Conservation (phyloP, 257 asterid genomes). For the Echites panduratus region DNA sequence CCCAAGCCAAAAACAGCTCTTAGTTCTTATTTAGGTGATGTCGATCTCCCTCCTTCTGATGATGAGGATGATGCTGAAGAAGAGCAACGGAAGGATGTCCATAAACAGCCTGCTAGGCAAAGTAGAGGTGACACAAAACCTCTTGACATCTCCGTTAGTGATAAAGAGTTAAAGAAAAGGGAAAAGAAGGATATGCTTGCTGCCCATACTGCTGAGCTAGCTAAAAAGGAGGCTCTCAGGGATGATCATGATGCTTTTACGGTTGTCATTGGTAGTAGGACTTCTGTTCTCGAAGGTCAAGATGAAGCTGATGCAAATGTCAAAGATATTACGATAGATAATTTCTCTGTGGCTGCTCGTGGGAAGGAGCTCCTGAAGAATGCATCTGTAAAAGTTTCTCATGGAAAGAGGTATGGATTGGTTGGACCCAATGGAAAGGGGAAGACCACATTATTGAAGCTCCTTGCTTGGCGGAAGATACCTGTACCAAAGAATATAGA, state of each 20-base stretch:
- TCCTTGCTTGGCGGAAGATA: slow-evolving; percentile 58
- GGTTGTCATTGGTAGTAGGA: slow-evolving; percentile 18
- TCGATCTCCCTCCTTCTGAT: slow-evolving; percentile 29
- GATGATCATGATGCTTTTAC: slow-evolving; percentile 29
- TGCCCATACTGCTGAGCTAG: slow-evolving; percentile 16
- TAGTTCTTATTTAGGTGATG: slow-evolving; percentile 15
- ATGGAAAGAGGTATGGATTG: slow-evolving; percentile 29
- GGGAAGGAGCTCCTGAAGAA: slow-evolving; percentile 30
- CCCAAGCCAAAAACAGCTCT: slow-evolving; percentile 17
- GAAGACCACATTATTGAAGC: slow-evolving; percentile 40
- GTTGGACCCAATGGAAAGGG: slow-evolving; percentile 31
- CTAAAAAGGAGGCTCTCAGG: slow-evolving; percentile 22
- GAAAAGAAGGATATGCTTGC: slow-evolving; percentile 22
- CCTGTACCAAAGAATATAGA: slow-evolving; percentile 61
- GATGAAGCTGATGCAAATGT: slow-evolving; percentile 24
- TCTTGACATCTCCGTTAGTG: slow-evolving; percentile 15
- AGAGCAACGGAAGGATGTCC: slow-evolving; percentile 2
- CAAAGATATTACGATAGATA: slow-evolving; percentile 11
- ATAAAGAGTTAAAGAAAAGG: slow-evolving; percentile 22
- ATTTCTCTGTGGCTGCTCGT: slow-evolving; percentile 21
- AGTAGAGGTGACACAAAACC: slow-evolving; percentile 9
- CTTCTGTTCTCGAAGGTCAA: slow-evolving; percentile 22
- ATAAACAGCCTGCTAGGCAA: slow-evolving; percentile 4
- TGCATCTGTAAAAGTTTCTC: slow-evolving; percentile 25
- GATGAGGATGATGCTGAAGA: slow-evolving; percentile 17